Evolutionary conservation across 1,284 basidiomycete genomes (phyloP), one percentile per base, ranked within the genome.

Genomic region (Schizopora paradoxa): DNA sequence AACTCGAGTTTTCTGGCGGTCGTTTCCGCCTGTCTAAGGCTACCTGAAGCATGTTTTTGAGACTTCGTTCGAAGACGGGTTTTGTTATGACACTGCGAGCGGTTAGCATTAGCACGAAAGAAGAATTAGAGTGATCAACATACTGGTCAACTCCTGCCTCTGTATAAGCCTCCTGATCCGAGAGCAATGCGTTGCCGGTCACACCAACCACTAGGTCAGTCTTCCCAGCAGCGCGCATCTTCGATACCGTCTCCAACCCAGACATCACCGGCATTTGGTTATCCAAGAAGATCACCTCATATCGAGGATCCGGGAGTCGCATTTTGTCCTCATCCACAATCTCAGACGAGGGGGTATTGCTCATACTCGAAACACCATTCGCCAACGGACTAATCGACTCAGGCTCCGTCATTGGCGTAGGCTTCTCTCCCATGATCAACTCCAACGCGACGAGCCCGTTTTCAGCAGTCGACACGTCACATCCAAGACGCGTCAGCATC

Each of bases 181-280:
- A 68, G 32, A 80, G 63, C 13, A 85, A 64, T 13, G 83, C 81
- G 54, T 86, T 86, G 4, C 82, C 80, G 49, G 84, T 86, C 21
- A 86, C 81, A 16, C 87, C 87, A 6, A 89, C 86, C 18, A 91
- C 79, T 57, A 87, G 87, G 56, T 90, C 79, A 8, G 64, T 69
- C 56, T 84, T 72, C 11, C 82, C 81, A 57, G 85, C 62, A 49
- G 74, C 69, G 42, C 90, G 68, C 33, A 93, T 66, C 57, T 76
- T 80, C 41, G 73, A 61, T 2, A 88, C 80, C 23, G 81, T 74
- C 52, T 84, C 81, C 32, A 91, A 65, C 14, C 91, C 91, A 42
- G 83, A 84, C 71, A 89, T 73, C 34, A 88, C 71, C 3, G 87
- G 90, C 86, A 88, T 89, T 63, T 89, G 86, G 59, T 93, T 93